A percentile compares a stretch with the other conserved stretches of the same genome.
These are phyloP conservation scores for Cercospora zeae-maydis DNA, from an alignment of 2,329 filamentous ascomycete genomes.

Conservation along the genomic window DNA sequence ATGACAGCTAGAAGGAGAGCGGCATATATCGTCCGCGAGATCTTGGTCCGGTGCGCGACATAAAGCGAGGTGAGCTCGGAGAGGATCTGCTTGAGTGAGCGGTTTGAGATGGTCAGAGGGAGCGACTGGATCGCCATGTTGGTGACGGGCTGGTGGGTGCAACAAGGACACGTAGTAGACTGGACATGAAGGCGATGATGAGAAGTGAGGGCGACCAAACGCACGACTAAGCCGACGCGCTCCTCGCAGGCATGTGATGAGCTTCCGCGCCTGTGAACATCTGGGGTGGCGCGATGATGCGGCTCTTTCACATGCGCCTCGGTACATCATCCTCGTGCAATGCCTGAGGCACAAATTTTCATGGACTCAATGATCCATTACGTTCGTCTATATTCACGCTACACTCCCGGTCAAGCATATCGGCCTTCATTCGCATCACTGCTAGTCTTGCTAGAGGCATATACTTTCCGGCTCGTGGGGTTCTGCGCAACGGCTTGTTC, in stretches of 20 bases:
- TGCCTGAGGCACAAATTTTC: background rate
- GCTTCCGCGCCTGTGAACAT: background rate
- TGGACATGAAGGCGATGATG: background rate
- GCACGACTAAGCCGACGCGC: constrained; percentile 1
- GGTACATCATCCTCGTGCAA: background rate
- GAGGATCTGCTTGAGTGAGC: constrained; percentile 34
- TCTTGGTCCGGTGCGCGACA: constrained; percentile 72
- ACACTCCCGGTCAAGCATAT: constrained; percentile 3
- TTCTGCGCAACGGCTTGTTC: constrained; percentile 1
- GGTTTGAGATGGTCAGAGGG: constrained; percentile 29
- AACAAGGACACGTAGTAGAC: background rate
- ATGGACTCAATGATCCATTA: background rate
- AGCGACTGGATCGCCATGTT: constrained; percentile 24
- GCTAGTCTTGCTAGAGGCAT: constrained; percentile 15
- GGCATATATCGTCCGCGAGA: constrained; percentile 80
- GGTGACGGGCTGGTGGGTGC: background rate
- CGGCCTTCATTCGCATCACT: background rate
- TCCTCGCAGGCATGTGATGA: background rate
- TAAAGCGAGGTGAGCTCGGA: constrained; percentile 65
- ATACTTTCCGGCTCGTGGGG: constrained; percentile 11
- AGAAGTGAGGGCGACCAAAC: background rate
- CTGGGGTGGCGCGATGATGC: background rate
- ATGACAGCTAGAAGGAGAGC: constrained; percentile 74
- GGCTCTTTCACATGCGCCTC: constrained; percentile 12
- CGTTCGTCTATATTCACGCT: background rate